Base-by-base conservation (phyloP, 768 basidiomycete genomes). In the Mycena galopus region DNA sequence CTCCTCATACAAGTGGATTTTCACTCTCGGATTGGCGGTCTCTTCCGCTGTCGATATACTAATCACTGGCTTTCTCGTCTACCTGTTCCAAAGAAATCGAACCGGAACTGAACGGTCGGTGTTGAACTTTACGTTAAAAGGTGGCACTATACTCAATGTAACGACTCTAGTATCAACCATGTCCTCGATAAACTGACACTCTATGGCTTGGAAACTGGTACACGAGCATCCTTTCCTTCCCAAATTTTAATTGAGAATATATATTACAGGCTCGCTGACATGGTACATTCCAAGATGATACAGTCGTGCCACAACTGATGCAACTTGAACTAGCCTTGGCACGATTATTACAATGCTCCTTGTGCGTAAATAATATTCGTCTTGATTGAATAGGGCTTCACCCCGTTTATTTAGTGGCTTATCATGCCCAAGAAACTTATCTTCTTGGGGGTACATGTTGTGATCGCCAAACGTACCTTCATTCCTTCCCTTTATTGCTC, bases 181-280 rank as follows among this genome's bases (percentile, higher is more conserved):
- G 73, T 89, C 32, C 81, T 90, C 29, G 84, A 88, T 65, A 76
- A 80, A 0, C 80, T 89, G 56, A 86, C 89, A 47, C 72, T 88
- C 1, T 89, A 90, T 71, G 85, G 88, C 0, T 85, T 90, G 53
- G 89, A 90, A 75, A 88, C 84, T 39, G 89, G 88, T 66, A 78
- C 8, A 19, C 12, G 2, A 30, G 7, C 9, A 23, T 16, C 21
- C 32, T 10, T 57, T 2, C 25, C 33, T 21, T 10, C 5, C 1
- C n/a, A 55, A 1, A 29, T 11, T 19, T 21, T 23, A 6, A 23
- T 29, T 61, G n/a, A 51, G 19, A 16, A 3, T 23, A 14, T 19
- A 7, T 42, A 1, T 33, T 37, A 16, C 10, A 73, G 72, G 72
- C n/a, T 73, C 85, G 9, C 69, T 89, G 33, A 89, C 89, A 33